These are phyloP conservation scores for Leccinum aurantiacum DNA, from an alignment of 768 basidiomycete genomes.

Conservation along the genomic window DNA sequence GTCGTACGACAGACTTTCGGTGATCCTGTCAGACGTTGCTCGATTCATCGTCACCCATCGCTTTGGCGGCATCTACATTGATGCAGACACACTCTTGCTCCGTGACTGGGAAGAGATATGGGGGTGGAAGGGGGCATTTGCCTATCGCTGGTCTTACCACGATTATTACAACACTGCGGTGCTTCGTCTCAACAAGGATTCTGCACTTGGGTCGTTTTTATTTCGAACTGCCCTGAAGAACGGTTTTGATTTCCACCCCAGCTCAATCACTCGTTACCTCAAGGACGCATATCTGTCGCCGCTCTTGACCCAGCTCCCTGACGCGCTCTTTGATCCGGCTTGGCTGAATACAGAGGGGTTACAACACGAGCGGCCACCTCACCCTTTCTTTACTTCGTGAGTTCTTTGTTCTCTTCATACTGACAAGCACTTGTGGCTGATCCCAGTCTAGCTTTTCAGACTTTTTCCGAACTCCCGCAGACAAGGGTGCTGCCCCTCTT, in stretches of 20 bases:
- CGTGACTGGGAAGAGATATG: conserved; percentile 97
- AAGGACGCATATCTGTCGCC: conserved; percentile 79
- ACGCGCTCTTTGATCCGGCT: conserved; percentile 91
- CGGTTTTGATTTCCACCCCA: conserved; percentile 91
- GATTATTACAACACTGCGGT: conserved; percentile 95
- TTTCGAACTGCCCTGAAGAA: conserved; percentile 93
- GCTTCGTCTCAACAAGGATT: conserved; percentile 83
- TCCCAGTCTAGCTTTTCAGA: conserved; percentile 61
- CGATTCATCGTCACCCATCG: conserved; percentile 94
- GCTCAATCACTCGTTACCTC: conserved; percentile 84
- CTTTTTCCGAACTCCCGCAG: conserved; percentile 74
- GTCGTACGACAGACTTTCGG: conserved; percentile 77
- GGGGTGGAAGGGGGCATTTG: conserved; percentile 94
- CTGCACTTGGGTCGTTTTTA: conserved; percentile 84
- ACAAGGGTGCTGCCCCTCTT: conserved; percentile 74
- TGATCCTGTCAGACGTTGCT: conserved; percentile 94
- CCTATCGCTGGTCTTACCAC: conserved; percentile 91
- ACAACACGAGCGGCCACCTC: conserved; percentile 87
- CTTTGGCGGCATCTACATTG: conserved; percentile 92
- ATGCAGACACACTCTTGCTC: conserved; percentile 89
- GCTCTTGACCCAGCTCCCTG: conserved; percentile 77
- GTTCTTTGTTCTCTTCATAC: conserved; percentile 16
- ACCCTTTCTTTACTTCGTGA: conserved; percentile 87
- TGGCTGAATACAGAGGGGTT: conserved; percentile 92
- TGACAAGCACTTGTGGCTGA: not conserved